Conservation (phyloP, 768 basidiomycete genomes). For the Trametes coccinea region DNA sequence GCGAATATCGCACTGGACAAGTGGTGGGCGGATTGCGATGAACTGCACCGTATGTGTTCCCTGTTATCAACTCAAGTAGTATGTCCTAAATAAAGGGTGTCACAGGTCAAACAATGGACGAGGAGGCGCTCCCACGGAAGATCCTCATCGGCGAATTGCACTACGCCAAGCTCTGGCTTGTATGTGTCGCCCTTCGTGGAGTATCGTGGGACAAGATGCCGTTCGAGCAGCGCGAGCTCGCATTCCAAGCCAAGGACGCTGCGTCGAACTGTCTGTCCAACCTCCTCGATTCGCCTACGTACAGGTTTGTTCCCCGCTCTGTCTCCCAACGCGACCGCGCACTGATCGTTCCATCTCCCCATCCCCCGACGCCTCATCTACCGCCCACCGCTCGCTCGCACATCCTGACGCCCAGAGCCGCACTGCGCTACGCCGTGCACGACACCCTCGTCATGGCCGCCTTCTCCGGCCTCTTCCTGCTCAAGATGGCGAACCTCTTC, state of each 20-base stretch:
- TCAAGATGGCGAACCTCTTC: constrained; percentile 95
- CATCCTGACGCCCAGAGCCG: too few species aligned
- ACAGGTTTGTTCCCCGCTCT: too few species aligned
- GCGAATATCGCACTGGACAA: constrained; percentile 85
- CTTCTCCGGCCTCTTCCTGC: constrained; percentile 86
- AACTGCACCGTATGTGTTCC: constrained; percentile 64
- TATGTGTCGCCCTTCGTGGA: constrained; percentile 89
- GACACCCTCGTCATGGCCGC: constrained; percentile 90
- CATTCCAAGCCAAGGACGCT: constrained; percentile 93
- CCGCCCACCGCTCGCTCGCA: too few species aligned
- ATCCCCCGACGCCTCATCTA: too few species aligned
- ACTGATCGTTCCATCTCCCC: not conserved
- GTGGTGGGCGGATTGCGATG: constrained; percentile 90
- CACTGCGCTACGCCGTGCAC: constrained; percentile 91
- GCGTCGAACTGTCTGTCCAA: constrained; percentile 83
- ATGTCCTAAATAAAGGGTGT: too few species aligned
- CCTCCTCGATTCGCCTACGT: constrained; percentile 78
- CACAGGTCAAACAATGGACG: constrained; percentile 76
- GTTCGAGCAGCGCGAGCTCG: constrained; percentile 90
- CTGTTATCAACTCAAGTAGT: not conserved
- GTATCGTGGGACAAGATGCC: constrained; percentile 97
- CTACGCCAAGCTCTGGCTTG: constrained; percentile 93
- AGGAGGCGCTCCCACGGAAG: constrained; percentile 82
- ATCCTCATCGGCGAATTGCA: constrained; percentile 87
- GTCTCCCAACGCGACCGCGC: not conserved